These are phyloP conservation scores for Raddia distichophylla DNA, from an alignment of 176 grass and related monocot genomes.

Conservation along the genomic window DNA sequence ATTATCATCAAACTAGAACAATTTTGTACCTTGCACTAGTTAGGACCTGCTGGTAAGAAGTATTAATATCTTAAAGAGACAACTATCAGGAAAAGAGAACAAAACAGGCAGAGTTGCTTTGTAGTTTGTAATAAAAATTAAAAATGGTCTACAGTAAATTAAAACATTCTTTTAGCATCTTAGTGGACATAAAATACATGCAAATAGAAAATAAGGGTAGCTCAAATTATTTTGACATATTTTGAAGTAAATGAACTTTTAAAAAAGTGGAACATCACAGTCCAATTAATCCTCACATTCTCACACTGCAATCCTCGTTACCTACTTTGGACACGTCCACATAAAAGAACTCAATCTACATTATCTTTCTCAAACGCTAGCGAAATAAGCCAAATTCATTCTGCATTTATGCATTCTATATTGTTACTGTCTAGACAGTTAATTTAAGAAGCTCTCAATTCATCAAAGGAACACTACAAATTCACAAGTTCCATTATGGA, in stretches of 20 bases:
- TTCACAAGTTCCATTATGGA: not conserved
- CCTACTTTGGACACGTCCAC: not conserved
- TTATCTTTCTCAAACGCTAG: not conserved
- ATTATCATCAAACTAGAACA: slow-evolving; percentile 2
- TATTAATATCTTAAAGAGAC: slow-evolving; percentile 1
- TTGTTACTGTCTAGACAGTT: not conserved
- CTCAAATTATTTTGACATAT: slow-evolving; percentile 16
- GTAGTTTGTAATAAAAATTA: not conserved
- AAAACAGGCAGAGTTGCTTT: not conserved
- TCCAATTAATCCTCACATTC: slow-evolving; percentile 3
- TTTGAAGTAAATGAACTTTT: not conserved
- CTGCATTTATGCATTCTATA: not conserved
- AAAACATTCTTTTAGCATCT: slow-evolving; percentile 9
- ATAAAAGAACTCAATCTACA: slow-evolving; percentile 8
- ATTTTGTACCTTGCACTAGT: not conserved
- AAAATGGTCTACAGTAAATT: not conserved
- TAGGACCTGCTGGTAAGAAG: not conserved
- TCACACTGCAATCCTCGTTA: not conserved
- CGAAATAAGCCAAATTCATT: slow-evolving; percentile 2
- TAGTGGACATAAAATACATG: slow-evolving; percentile 12
- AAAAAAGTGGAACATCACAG: not conserved
- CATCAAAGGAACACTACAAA: not conserved
- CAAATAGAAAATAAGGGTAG: not conserved
- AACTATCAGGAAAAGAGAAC: not conserved
- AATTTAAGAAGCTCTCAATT: not conserved